Evolutionary conservation across 179 eudicot species (phyloP), one percentile per base, ranked within the genome.

Genomic region (Spergularia azorica): DNA sequence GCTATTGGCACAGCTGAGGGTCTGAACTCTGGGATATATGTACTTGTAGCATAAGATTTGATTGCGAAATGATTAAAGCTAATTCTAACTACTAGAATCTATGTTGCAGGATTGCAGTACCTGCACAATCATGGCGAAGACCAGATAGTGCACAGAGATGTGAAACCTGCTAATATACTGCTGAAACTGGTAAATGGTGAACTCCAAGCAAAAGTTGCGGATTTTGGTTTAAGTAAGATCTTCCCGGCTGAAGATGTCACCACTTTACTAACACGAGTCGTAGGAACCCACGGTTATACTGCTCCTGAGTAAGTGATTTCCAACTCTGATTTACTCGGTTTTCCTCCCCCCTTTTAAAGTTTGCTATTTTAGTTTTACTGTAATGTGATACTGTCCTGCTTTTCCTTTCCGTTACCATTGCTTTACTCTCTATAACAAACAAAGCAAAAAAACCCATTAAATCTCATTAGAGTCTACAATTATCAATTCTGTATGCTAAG

Each of bases 71-170:
- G 80, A 48, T 54, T 76, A 17, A 39, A 56, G 48, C 54, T 36
- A 26, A 32, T 61, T 61, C 65, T 39, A 71, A 82, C 26, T 68
- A 71, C 39, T 72, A 79, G 76, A 51, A 64, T 56, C n/a, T 36
- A n/a, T 71, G 50, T 7, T 60, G 75, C 18, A 77, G 85, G 85
- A 59, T 41, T 83, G 71, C 60, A 79, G 21, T 79, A 83, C 38
- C 80, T 83, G 59, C 85, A 83, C 79, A 52, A 74, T 36, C 57
- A 17, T 5, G 71, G 80, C 55, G 59, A n/a, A 15, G 71, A 50
- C 2, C 21, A 43, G 6, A 78, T 78, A 71, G 71, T 70, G 32
- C 86, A 84, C 56, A 73, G 86, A 32, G 86, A 84, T 72, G 82
- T 81, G 52, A 81, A 84, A 38, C 59, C 81, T 0, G 71, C 82